These are phyloP conservation scores for Phialocephala sp. DNA, from an alignment of 2,329 filamentous ascomycete genomes.

Conservation along the genomic window DNA sequence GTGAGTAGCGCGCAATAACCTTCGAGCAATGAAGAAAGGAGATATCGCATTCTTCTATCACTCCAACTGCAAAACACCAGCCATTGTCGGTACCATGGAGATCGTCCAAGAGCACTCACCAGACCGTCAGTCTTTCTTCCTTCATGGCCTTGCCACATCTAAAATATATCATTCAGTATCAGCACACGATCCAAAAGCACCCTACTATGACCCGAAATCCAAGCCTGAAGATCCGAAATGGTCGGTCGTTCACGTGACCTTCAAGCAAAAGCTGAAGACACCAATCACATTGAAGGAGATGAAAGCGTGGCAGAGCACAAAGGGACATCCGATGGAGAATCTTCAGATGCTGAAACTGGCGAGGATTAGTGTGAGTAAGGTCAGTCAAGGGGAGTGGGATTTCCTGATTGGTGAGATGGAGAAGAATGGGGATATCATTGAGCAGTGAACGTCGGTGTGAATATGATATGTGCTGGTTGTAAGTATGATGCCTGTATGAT, in stretches of 20 bases:
- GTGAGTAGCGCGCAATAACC: slow-evolving; percentile 76
- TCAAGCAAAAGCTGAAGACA: slow-evolving; percentile 79
- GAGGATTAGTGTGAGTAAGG: slow-evolving; percentile 80
- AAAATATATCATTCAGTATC: slow-evolving; percentile 41
- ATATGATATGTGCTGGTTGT: background rate
- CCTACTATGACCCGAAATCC: slow-evolving; percentile 85
- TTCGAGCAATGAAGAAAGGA: slow-evolving; percentile 88
- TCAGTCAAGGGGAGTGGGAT: slow-evolving; percentile 68
- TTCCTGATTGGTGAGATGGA: slow-evolving; percentile 58
- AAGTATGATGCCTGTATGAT: background rate
- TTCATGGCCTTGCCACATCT: slow-evolving; percentile 5
- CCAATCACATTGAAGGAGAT: slow-evolving; percentile 75
- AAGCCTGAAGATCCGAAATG: slow-evolving; percentile 75
- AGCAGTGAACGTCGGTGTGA: slow-evolving; percentile 10
- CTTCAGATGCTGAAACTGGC: slow-evolving; percentile 86
- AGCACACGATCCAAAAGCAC: slow-evolving; percentile 72
- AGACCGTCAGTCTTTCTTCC: slow-evolving; percentile 62
- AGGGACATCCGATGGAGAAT: slow-evolving; percentile 63
- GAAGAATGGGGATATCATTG: slow-evolving; percentile 34
- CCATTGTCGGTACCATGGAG: slow-evolving; percentile 87
- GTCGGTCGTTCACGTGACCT: slow-evolving; percentile 88
- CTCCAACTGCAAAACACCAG: slow-evolving; percentile 88
- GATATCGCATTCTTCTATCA: slow-evolving; percentile 98
- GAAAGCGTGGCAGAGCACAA: slow-evolving; percentile 62
- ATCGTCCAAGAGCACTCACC: slow-evolving; percentile 83